Conservation (phyloP, 176 grass and related monocot genomes). For the bread wheat (Triticum aestivum) region DNA sequence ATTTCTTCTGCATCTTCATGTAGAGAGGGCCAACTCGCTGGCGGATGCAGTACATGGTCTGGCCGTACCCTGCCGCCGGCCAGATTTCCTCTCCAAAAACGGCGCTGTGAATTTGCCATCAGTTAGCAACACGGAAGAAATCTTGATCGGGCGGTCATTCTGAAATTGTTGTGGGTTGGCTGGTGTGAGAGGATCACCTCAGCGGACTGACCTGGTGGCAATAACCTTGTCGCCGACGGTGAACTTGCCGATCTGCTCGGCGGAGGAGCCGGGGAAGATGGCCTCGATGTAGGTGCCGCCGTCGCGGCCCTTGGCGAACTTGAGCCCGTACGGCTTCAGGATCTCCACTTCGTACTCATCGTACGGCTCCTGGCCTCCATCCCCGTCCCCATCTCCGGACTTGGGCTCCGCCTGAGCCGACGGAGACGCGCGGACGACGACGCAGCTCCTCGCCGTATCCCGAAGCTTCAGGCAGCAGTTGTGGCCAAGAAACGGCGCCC, state of each 20-base stretch:
- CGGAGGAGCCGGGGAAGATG: constrained; percentile 61
- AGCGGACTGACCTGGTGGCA: constrained; percentile 65
- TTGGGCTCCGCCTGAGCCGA: constrained; percentile 53
- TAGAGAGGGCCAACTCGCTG: constrained; percentile 83
- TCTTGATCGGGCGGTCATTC: background rate
- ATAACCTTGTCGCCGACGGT: constrained; percentile 89
- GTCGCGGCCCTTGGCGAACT: constrained; percentile 75
- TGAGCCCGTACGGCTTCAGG: constrained; percentile 90
- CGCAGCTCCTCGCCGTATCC: background rate
- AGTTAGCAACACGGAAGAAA: background rate
- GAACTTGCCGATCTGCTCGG: constrained; percentile 72
- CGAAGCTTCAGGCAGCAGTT: constrained; percentile 26
- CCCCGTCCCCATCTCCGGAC: constrained; percentile 28
- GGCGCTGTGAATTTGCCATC: constrained; percentile 37
- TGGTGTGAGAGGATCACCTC: background rate
- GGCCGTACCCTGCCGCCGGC: constrained; percentile 85
- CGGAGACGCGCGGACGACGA: constrained; percentile 36
- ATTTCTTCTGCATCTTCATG: constrained; percentile 87
- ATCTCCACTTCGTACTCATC: constrained; percentile 87
- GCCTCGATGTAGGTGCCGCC: constrained; percentile 92
- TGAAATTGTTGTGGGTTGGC: background rate
- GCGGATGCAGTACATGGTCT: constrained; percentile 96
- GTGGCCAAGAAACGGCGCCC: constrained; percentile 9
- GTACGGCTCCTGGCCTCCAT: constrained; percentile 28
- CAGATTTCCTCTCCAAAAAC: constrained; percentile 93